phyloP scores from a whole-genome alignment of 176 grass and related monocot species.

The Carex myosuroides region DNA sequence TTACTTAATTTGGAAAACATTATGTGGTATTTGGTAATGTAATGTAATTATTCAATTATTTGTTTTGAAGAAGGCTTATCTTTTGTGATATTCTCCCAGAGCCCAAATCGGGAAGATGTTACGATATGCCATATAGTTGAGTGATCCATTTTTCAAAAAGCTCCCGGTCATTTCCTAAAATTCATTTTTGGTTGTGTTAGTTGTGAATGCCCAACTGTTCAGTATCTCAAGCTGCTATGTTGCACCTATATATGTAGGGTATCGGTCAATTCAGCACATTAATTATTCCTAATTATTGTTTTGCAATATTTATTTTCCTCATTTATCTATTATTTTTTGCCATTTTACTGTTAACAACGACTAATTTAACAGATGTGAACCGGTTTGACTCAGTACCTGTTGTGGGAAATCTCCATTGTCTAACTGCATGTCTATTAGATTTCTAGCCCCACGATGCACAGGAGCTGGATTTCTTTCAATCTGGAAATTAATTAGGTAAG shows the following conservation, averaged over 20 bases:
- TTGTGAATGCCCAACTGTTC: background rate
- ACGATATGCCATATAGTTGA: constrained; percentile 58
- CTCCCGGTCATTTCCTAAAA: constrained; percentile 59
- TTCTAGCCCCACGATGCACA: constrained; percentile 39
- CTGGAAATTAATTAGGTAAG: constrained; percentile 12
- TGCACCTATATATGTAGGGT: background rate
- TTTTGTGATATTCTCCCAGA: constrained; percentile 56
- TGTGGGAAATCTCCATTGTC: constrained; percentile 61
- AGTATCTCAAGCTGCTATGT: background rate
- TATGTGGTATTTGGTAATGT: background rate
- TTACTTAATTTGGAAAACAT: background rate
- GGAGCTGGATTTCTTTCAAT: constrained; percentile 43
- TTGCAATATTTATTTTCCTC: background rate
- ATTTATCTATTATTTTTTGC: background rate
- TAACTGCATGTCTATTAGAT: constrained; percentile 47
- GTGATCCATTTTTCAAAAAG: constrained; percentile 40
- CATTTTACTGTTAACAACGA: background rate
- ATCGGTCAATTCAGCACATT: background rate
- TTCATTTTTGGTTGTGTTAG: background rate
- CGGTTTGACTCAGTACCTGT: constrained; percentile 25
- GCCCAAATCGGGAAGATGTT: constrained; percentile 90
- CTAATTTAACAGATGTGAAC: background rate
- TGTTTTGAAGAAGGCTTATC: background rate
- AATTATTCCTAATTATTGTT: no score
- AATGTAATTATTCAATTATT: background rate